Evolutionary conservation across 176 grass and related monocot species (phyloP).

Genomic region (Triticum urartu): DNA sequence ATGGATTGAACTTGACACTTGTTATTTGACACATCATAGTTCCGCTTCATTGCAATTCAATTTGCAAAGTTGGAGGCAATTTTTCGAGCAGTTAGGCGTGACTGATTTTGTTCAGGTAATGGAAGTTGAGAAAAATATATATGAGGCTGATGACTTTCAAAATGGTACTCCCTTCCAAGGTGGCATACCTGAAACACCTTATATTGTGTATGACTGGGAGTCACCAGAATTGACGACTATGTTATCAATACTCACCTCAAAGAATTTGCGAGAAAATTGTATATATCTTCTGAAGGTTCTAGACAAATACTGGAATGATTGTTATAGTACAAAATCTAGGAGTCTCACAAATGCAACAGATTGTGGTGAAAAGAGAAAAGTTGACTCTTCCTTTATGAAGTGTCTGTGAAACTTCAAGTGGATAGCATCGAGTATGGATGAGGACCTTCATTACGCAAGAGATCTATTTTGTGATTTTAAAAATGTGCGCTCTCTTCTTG

Average conservation of each 20-base stretch:
- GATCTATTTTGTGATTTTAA: slow-evolving; percentile 53
- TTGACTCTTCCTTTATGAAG: slow-evolving; percentile 55
- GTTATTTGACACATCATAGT: slow-evolving; percentile 56
- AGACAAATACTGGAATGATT: not conserved
- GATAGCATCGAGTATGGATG: slow-evolving; percentile 53
- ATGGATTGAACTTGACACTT: slow-evolving; percentile 20
- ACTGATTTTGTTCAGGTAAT: slow-evolving; percentile 66
- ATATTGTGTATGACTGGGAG: slow-evolving; percentile 58
- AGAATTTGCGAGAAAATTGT: slow-evolving; percentile 35
- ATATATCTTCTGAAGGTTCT: slow-evolving; percentile 54
- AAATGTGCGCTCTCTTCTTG: slow-evolving; percentile 49
- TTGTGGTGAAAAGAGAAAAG: slow-evolving; percentile 22
- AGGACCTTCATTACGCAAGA: slow-evolving; percentile 53
- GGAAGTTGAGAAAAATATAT: slow-evolving; percentile 24
- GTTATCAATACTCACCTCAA: slow-evolving; percentile 44
- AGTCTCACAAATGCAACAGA: not conserved
- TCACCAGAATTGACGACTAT: slow-evolving; percentile 50
- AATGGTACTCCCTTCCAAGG: not conserved
- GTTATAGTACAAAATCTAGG: slow-evolving; percentile 23
- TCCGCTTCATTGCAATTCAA: slow-evolving; percentile 29
- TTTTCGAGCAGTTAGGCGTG: slow-evolving; percentile 47
- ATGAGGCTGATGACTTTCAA: not conserved
- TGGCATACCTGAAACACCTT: slow-evolving; percentile 4
- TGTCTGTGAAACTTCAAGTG: slow-evolving; percentile 44
- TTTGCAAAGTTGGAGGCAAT: slow-evolving; percentile 45